Evolutionary conservation across 106 monocot genomes (phyloP), one percentile per base, ranked within the genome.

Genomic region (Triglochin maritima): DNA sequence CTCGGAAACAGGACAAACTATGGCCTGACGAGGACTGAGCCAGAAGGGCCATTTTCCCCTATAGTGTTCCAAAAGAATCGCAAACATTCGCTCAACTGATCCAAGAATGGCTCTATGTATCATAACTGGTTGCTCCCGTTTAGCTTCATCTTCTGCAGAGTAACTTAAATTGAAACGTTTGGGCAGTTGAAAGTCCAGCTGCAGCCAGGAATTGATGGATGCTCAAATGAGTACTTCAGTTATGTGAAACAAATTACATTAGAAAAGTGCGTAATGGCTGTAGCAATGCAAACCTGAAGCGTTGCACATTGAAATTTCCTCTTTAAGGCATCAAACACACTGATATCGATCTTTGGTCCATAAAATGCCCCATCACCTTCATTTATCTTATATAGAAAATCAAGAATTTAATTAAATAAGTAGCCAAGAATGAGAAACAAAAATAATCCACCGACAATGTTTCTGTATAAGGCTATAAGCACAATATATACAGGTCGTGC

Each of bases 281-380:
- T 29, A 29, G 29, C 29, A 50, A 6, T 8, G 42, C 5, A 6
- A 75, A 96, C 96, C 96, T 98, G 98, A 14, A 98, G 71, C 64
- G 98, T 98, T 55, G 92, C 98, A 73, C 92, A 98, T 70, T 98
- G 98, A 71, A 98, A 98, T 75, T 98, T 98, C 76, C 98, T 82
- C 80, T 92, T 98, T 63, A 98, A 64, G 66, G 92, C 89, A 86
- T 98, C 98, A 71, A 89, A 98, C 42, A 98, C 98, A 44, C 88
- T 86, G 53, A 98, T 92, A 81, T 98, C 98, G 47, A 98, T 92
- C 75, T 98, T 98, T 60, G 98, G 98, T 52, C 98, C 98, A 79
- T 98, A 98, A 76, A 98, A 98, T 57, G 98, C 98, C 72, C 98
- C 98, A 79, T 98, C 98, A 41, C 98, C 98, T 84, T 98, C 98